Evolutionary conservation across 1,284 basidiomycete genomes (phyloP).

Genomic region (Vanrija sp.): DNA sequence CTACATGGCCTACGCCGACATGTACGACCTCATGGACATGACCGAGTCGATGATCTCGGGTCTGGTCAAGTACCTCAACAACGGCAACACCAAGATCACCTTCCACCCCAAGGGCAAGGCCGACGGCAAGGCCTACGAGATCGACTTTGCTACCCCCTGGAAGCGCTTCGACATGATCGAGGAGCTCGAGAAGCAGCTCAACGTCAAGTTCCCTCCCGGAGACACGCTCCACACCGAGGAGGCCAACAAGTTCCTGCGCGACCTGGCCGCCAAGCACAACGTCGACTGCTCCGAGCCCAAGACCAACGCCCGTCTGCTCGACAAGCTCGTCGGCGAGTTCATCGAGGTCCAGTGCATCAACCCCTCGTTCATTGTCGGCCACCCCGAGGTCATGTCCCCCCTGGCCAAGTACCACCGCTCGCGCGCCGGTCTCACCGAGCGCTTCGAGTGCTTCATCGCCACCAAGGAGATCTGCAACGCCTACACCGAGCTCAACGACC

Average conservation of each 20-base stretch:
- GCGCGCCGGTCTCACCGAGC: constrained; percentile 90
- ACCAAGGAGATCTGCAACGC: constrained; percentile 98
- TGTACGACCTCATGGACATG: constrained; percentile 98
- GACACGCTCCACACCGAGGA: constrained; percentile 84
- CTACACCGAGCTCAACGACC: constrained; percentile 98
- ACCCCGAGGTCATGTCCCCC: constrained; percentile 99
- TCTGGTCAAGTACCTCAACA: constrained; percentile 84
- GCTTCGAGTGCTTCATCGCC: constrained; percentile 97
- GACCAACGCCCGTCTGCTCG: constrained; percentile 90
- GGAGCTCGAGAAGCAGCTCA: constrained; percentile 90
- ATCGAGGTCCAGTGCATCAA: constrained; percentile 97
- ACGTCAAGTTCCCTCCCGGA: constrained; percentile 88
- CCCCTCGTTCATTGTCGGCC: constrained; percentile 95
- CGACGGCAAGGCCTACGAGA: constrained; percentile 61
- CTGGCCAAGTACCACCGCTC: constrained; percentile 95
- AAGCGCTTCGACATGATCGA: constrained; percentile 98
- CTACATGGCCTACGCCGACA: constrained; percentile 99
- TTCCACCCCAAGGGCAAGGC: constrained; percentile 95
- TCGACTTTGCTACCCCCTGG: constrained; percentile 96
- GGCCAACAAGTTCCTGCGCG: constrained; percentile 83
- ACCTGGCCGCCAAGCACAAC: constrained; percentile 85
- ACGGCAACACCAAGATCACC: constrained; percentile 72
- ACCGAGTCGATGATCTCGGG: constrained; percentile 90
- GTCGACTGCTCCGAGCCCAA: constrained; percentile 96
- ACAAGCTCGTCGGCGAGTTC: constrained; percentile 98